phyloP scores from a whole-genome alignment of 1,284 basidiomycete genomes.

The Hemileia vastatrix region DNA sequence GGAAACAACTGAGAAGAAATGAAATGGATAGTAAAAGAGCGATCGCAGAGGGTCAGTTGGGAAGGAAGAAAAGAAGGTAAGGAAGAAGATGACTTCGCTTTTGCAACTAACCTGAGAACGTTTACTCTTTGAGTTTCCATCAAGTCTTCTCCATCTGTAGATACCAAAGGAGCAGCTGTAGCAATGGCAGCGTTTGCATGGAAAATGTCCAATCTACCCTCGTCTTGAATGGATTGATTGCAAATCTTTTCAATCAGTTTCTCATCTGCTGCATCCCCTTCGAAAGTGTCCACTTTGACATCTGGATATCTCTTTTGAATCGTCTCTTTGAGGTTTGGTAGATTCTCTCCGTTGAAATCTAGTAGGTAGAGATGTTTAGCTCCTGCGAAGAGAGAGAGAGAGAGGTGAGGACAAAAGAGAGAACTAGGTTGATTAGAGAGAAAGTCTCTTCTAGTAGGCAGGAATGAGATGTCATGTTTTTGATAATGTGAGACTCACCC shows the following conservation, averaged over 20 bases:
- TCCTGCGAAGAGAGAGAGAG: no score
- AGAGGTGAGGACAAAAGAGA: no score
- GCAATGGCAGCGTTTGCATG: conserved; percentile 40
- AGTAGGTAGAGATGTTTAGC: conserved; percentile 38
- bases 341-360: conserved; percentile 37
- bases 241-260: conserved; percentile 31
- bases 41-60: no score
- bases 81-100: no score
- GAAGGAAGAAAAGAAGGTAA: no score
- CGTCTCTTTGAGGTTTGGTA: conserved; percentile 29
- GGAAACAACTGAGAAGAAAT: no score
- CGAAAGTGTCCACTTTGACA: conserved; percentile 26
- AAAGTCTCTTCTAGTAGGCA: no score
- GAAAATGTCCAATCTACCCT: conserved; percentile 39
- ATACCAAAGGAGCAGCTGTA: conserved; percentile 29
- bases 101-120: conserved; percentile 24
- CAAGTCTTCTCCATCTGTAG: conserved; percentile 36
- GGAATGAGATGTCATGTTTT: no score
- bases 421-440: no score
- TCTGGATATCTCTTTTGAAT: conserved; percentile 33
- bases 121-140: conserved; percentile 37
- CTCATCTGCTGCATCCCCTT: conserved; percentile 37
- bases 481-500: no score
- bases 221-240: conserved; percentile 33
- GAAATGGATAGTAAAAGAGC: no score